Base-by-base conservation (phyloP, 2,329 filamentous ascomycete species). In the Pestalotiopsis sp. region DNA sequence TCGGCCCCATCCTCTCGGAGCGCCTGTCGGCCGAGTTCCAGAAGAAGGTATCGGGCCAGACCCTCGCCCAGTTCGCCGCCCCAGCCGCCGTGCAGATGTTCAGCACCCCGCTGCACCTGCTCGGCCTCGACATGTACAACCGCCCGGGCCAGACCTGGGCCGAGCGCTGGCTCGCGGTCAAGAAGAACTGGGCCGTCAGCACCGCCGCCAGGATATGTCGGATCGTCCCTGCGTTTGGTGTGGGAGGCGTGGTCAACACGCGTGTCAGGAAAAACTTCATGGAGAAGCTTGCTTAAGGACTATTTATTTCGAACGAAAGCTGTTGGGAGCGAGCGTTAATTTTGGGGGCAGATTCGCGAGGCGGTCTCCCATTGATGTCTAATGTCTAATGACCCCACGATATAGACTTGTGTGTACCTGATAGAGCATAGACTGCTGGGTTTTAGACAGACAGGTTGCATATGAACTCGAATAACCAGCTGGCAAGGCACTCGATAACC, bases 41-140 rank as follows among this genome's bases (percentile, higher is more conserved):
- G 17, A 82, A 76, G 63, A 74, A 69, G 23, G 71, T 89, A 38
- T 85, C 82, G 23, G 88, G 88, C n/a, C 81, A 86, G 72, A 90
- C 88, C 0, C 73, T 92, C 3, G 93, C 93, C 31, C 94, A 97
- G 80, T 96, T 97, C 76, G 79, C 90, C 1, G 93, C 93, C 12
- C 94, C 94, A 0, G 94, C 94, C 1, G 85, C 88, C 14, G 88
- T 96, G 63, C 95, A 98, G 82, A 77, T 97, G 61, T 73, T 93
- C 65, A 93, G 90, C 70, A 97, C 95, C 13, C 94, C 95, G 1
- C 82, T 97, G 77, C 95, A 98, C 81, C 81, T 98, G 65, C 86
- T 96, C 7, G 95, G 95, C 0, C 77, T 98, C 74, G 94, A 97
- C 81, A 74, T 97, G 70, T 98, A 97, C 79, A 97, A 97, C 77